These are phyloP conservation scores for Dactylorhiza incarnata DNA, from an alignment of 106 monocot species.

Conservation along the genomic window DNA sequence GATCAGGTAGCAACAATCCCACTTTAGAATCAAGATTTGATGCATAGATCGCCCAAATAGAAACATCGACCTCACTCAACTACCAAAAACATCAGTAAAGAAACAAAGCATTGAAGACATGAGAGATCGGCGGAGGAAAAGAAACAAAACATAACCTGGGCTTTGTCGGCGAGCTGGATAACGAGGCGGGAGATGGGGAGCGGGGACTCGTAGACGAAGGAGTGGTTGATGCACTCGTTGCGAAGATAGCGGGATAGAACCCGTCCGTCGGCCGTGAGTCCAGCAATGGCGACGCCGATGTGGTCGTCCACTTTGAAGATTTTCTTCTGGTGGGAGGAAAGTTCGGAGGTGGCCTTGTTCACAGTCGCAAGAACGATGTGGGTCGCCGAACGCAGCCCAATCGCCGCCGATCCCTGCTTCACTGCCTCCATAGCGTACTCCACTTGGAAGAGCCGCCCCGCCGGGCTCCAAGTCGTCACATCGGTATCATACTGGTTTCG, in stretches of 20 bases:
- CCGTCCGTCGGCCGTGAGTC: conserved; percentile 84
- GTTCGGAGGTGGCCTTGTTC: conserved; percentile 87
- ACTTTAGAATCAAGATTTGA: neutral
- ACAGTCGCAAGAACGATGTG: conserved; percentile 80
- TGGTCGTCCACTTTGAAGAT: conserved; percentile 91
- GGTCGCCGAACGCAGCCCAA: conserved; percentile 70
- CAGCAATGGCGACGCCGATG: conserved; percentile 88
- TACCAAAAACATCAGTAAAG: neutral
- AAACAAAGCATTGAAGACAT: neutral
- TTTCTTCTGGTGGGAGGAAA: conserved; percentile 89
- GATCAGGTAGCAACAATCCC: neutral
- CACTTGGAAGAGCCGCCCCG: conserved; percentile 92
- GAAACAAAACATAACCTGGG: conserved; percentile 47
- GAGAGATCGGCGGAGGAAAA: neutral
- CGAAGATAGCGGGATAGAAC: conserved; percentile 74
- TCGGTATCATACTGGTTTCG: conserved; percentile 98
- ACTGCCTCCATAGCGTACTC: conserved; percentile 99
- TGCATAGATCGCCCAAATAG: neutral
- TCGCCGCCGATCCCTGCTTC: conserved; percentile 71
- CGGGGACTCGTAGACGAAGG: conserved; percentile 82
- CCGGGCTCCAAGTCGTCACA: conserved; percentile 94
- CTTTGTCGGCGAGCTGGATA: conserved; percentile 89
- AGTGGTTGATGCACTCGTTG: conserved; percentile 91
- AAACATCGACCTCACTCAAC: neutral
- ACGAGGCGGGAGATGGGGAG: conserved; percentile 75